Percentiles rank a stretch among this genome's conserved stretches.
phyloP scores from a whole-genome alignment of 148 eudicot species.

The Rhododendron williamsianum region DNA sequence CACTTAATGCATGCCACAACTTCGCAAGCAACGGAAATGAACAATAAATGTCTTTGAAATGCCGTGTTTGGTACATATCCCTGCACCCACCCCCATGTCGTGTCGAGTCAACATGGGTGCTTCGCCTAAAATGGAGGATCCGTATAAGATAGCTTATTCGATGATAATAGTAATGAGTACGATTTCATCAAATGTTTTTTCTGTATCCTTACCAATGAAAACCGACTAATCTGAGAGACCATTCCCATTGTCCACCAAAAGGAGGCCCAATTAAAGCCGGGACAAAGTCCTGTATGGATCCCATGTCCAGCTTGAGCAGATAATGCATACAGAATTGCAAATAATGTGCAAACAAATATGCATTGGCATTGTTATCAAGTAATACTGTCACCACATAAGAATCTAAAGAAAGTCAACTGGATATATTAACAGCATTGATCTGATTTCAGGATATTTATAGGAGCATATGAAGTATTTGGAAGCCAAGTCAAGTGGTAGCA shows the following conservation, averaged over 20 bases:
- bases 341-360: not conserved
- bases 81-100: not conserved
- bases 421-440: not conserved
- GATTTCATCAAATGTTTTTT: not conserved
- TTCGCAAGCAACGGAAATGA: not conserved
- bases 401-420: not conserved
- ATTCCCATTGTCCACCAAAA: not conserved
- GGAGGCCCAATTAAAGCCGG: not conserved
- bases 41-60: not conserved
- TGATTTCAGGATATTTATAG: not conserved
- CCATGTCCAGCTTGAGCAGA: conserved; percentile 1
- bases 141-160: not conserved
- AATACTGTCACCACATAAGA: not conserved
- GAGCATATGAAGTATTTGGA: not conserved
- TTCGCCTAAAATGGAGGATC: not conserved
- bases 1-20: not conserved
- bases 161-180: not conserved
- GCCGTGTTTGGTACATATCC: not conserved
- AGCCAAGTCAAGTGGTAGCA: not conserved
- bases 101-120: not conserved
- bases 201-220: not conserved
- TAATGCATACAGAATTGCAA: not conserved
- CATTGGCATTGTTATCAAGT: not conserved
- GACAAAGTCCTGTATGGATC: not conserved
- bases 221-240: not conserved